phyloP scores from a whole-genome alignment of 495 filamentous ascomycete genomes.

The Thermothielavioides terrestris region DNA sequence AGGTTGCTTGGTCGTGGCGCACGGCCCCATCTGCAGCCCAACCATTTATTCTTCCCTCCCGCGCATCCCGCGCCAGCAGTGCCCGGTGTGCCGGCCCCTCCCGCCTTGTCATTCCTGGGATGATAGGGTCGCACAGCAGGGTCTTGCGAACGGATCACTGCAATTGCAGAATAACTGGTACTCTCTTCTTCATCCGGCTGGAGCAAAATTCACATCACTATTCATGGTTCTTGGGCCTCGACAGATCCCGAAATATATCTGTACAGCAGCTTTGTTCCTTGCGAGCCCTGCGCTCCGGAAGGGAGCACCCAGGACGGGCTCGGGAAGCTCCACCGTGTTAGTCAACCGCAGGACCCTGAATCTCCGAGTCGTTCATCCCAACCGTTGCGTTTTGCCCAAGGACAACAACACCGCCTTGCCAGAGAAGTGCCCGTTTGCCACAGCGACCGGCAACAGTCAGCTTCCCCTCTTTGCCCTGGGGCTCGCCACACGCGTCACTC shows the following conservation, averaged over 20 bases:
- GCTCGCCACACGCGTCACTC: conserved; percentile 1
- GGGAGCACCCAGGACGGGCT: not conserved
- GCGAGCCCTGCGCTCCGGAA: not conserved
- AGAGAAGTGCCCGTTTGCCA: not conserved
- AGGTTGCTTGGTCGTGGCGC: conserved; percentile 8
- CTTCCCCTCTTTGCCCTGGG: not conserved
- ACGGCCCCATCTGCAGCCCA: conserved; percentile 10
- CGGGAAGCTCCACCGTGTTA: conserved; percentile 4
- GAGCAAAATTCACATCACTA: too few relatives aligned
- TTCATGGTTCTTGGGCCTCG: too few relatives aligned
- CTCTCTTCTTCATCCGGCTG: too few relatives aligned
- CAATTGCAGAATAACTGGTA: too few relatives aligned
- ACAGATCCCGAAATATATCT: not conserved
- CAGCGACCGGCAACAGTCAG: not conserved
- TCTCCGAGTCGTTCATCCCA: too few relatives aligned
- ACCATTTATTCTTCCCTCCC: not conserved
- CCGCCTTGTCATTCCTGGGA: not conserved
- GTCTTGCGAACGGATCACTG: not conserved
- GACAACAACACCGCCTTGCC: too few relatives aligned
- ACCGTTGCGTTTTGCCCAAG: too few relatives aligned
- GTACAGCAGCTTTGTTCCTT: not conserved
- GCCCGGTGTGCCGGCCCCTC: not conserved
- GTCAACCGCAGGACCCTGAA: too few relatives aligned
- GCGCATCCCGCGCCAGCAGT: not conserved
- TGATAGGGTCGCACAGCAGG: not conserved